phyloP scores from a whole-genome alignment of 495 filamentous ascomycete genomes.

The Opeltia flavorubescens region DNA sequence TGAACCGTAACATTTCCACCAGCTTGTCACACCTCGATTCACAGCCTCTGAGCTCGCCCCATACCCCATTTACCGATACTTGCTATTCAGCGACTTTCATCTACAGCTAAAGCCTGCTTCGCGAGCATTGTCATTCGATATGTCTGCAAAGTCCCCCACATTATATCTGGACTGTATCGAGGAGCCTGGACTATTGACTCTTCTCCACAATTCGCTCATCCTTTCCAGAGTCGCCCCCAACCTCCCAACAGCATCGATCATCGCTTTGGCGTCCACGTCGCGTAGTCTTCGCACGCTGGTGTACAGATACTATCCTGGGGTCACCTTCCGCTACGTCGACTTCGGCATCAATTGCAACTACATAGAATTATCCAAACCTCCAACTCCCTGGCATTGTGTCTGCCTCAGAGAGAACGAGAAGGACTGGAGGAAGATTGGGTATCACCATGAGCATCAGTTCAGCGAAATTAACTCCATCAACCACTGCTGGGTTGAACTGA shows the following conservation, averaged over 20 bases:
- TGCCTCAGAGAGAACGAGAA: too few species aligned
- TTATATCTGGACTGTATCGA: too few species aligned
- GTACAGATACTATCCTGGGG: slow-evolving; percentile 51
- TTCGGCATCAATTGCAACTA: too few species aligned
- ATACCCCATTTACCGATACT: too few species aligned
- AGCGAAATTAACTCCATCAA: slow-evolving; percentile 48
- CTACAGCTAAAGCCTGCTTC: too few species aligned
- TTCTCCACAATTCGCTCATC: slow-evolving; percentile 61
- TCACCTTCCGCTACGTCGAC: slow-evolving; percentile 70
- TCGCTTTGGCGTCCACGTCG: slow-evolving; percentile 50
- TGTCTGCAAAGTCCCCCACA: too few species aligned
- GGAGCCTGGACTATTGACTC: slow-evolving; percentile 48
- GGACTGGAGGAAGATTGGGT: slow-evolving; percentile 38
- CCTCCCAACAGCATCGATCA: slow-evolving; percentile 39
- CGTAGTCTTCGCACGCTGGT: slow-evolving; percentile 51
- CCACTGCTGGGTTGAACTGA: slow-evolving; percentile 53
- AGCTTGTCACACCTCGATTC: too few species aligned
- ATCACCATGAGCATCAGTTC: slow-evolving; percentile 39
- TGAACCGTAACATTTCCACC: too few species aligned
- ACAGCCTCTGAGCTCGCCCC: too few species aligned
- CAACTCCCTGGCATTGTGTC: too few species aligned
- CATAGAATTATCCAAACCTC: slow-evolving; percentile 36
- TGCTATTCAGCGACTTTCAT: too few species aligned
- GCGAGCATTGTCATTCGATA: too few species aligned
- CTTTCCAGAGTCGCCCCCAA: slow-evolving; percentile 65